phyloP scores from a whole-genome alignment of 345 rosid species.

The Eucalyptus melliodora region DNA sequence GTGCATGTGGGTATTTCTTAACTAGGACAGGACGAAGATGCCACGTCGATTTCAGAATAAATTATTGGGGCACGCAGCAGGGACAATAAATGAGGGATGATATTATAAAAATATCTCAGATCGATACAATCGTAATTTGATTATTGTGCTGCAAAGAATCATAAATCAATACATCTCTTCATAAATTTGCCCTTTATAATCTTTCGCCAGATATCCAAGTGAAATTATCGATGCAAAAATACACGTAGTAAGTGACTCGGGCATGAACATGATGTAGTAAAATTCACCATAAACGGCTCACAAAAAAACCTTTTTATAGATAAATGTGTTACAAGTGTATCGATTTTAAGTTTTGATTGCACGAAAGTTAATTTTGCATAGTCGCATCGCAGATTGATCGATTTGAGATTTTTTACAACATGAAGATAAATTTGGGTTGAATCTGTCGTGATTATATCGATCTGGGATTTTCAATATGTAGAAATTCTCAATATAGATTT shows the following conservation, averaged over 20 bases:
- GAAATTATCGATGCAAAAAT: background rate
- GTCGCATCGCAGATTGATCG: fast-evolving
- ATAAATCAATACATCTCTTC: background rate
- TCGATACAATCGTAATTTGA: background rate
- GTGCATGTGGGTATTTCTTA: background rate
- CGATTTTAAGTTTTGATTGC: fast-evolving
- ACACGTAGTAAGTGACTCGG: fast-evolving
- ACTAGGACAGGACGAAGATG: background rate
- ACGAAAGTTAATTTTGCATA: background rate
- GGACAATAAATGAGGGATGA: background rate
- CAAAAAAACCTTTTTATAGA: too few species aligned
- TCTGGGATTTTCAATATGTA: too few species aligned
- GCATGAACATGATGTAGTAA: background rate
- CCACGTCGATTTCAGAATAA: background rate
- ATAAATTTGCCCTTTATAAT: background rate
- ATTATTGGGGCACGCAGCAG: background rate
- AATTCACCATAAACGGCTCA: background rate
- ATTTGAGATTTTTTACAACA: background rate
- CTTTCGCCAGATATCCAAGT: background rate
- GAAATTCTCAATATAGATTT: too few species aligned
- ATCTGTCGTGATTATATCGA: background rate
- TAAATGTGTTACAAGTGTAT: too few species aligned
- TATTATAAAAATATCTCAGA: too few species aligned
- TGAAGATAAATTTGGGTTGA: background rate
- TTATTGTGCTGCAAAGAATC: too few species aligned